Evolutionary conservation across 2,329 filamentous ascomycete species (phyloP), one percentile per base, ranked within the genome.

Genomic region (Fusarium brachygibbosum): DNA sequence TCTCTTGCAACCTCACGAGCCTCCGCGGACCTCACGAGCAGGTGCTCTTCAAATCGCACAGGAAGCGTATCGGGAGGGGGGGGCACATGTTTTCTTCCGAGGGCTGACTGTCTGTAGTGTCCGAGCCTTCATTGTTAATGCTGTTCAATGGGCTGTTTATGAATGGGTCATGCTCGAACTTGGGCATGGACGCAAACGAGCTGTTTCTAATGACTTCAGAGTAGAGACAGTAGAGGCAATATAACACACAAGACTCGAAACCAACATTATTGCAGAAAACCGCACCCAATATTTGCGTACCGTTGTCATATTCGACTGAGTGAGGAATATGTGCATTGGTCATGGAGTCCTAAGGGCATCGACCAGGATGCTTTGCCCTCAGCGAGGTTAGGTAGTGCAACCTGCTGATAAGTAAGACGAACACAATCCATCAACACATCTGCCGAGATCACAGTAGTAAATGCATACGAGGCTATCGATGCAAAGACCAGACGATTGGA

Each of bases 51-150:
- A 88, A 42, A 84, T 95, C 41, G 88, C 92, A 1, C 87, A 80
- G 68, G 82, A 88, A 40, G 87, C 90, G 1, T 97, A 95, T 75
- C 83, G 80, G 59, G 82, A 85, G 42, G 89, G 87, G 31, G 91
- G 92, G 0, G 35, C 84, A 11, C 78, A 80, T 32, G 84, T 88
- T 2, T 94, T 94, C 79, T 94, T 93, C 76, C 84, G 89, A 31
- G 92, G 92, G 0, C 79, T 98, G 41, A 88, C 89, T 1, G 85
- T 97, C 32, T 98, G 95, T 79, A 97, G 93, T 78, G 80, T 92
- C 11, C 85, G 95, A 71, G 95, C 95, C 1, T 98, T 98, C 77
- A 83, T 97, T 53, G 95, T 98, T 38, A 98, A 98, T 82, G 94
- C 95, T 4, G 91, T 93, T n/a, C 85, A 94, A 82, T 98, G 94